Conservation (phyloP, 306 rosid genomes). For the Castanea sativa region DNA sequence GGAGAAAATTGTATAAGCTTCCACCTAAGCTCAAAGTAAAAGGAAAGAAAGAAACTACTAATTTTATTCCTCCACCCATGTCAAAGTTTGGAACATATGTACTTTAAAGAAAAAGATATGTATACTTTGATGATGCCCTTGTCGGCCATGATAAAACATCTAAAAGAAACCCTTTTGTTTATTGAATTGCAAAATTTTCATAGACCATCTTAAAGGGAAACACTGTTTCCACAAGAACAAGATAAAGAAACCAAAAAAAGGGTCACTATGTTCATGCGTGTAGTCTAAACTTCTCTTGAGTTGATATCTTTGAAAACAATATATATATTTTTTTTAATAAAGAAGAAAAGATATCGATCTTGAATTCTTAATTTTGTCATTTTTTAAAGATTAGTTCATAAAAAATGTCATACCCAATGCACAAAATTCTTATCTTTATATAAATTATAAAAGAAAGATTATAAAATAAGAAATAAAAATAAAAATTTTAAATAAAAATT, state of each 20-base stretch:
- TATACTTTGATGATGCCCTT: conserved; percentile 61
- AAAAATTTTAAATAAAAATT: too few species aligned
- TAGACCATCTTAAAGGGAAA: background rate
- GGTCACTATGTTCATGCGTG: background rate
- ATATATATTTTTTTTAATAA: background rate
- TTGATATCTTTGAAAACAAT: background rate
- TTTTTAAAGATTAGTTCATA: background rate
- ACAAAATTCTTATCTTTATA: too few species aligned
- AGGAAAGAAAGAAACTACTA: conserved; percentile 4
- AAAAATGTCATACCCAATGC: too few species aligned
- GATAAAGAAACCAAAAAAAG: background rate
- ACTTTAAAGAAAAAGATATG: conserved; percentile 67
- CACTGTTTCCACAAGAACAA: background rate
- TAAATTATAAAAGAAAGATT: too few species aligned
- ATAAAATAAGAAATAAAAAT: too few species aligned
- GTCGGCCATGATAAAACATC: conserved; percentile 84
- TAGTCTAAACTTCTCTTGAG: background rate
- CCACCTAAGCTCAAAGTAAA: conserved; percentile 50
- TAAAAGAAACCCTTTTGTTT: conserved; percentile 27
- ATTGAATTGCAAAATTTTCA: background rate
- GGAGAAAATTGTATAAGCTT: conserved; percentile 49
- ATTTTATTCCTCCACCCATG: conserved; percentile 67
- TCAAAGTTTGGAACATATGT: conserved; percentile 69
- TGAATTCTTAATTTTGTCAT: background rate
- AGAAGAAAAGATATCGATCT: background rate